Conservation (phyloP, 2,329 filamentous ascomycete genomes). For the Penicillium sp. region DNA sequence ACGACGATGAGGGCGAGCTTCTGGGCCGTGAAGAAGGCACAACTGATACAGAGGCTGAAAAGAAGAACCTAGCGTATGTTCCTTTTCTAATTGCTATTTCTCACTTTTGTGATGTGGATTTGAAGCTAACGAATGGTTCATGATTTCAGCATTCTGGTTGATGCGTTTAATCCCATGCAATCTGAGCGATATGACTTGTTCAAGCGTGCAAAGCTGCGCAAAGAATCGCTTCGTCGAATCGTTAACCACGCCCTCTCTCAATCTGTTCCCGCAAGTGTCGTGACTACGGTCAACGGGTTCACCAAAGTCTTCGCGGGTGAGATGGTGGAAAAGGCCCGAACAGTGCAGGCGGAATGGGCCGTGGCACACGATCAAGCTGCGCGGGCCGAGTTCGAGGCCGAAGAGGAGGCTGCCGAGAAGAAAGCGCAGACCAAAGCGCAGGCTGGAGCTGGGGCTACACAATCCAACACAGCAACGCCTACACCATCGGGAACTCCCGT, state of each 20-base stretch:
- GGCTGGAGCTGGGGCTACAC: conserved; percentile 10
- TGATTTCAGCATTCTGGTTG: conserved; percentile 41
- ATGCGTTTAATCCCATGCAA: conserved; percentile 49
- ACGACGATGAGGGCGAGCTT: conserved; percentile 47
- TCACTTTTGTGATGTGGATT: neutral
- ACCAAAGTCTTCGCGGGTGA: conserved; percentile 67
- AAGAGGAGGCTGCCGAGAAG: conserved; percentile 55
- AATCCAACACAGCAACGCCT: conserved; percentile 15
- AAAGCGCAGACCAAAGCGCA: conserved; percentile 30
- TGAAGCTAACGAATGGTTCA: conserved; percentile 8
- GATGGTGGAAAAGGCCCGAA: conserved; percentile 63
- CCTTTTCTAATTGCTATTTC: conserved; percentile 2
- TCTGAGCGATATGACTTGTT: conserved; percentile 50
- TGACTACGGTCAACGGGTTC: conserved; percentile 63
- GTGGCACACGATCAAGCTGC: conserved; percentile 53
- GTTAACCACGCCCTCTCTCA: conserved; percentile 68
- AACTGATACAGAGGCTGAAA: conserved; percentile 52
- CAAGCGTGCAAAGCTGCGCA: conserved; percentile 51
- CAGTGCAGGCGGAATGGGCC: conserved; percentile 57
- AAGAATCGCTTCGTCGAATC: conserved; percentile 53
- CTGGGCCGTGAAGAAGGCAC: conserved; percentile 45
- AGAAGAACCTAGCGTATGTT: conserved; percentile 51
- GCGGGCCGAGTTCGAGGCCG: conserved; percentile 55
- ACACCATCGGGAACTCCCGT: conserved; percentile 15
- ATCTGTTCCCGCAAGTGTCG: conserved; percentile 62